phyloP scores from a whole-genome alignment of 768 basidiomycete genomes.

The Termitomyces sp. region DNA sequence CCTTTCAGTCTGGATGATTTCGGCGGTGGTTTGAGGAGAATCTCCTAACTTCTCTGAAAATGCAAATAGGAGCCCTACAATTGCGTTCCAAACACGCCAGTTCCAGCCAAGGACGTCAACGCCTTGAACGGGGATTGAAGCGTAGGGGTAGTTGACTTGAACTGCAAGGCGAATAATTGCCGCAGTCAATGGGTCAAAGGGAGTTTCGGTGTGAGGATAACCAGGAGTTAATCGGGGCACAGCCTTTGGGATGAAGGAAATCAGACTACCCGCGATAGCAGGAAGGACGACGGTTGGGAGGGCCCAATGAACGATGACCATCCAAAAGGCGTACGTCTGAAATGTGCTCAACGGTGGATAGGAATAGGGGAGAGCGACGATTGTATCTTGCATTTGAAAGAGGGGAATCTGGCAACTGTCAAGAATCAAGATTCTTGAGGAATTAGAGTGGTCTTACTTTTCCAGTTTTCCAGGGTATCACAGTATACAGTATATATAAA shows the following conservation, averaged over 20 bases:
- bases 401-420: conserved; percentile 21
- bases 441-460: conserved; percentile 26
- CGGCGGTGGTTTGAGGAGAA: conserved; percentile 34
- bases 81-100: conserved; percentile 51
- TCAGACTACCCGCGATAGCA: conserved; percentile 45
- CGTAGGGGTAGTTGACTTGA: conserved; percentile 52
- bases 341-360: conserved; percentile 46
- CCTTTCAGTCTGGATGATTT: conserved; percentile 22
- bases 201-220: conserved; percentile 17
- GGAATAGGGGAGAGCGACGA: conserved; percentile 24
- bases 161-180: conserved; percentile 60
- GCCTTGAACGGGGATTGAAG: conserved; percentile 25
- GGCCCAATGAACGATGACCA: conserved; percentile 54
- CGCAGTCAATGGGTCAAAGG: conserved; percentile 58
- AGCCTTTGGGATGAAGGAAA: conserved; percentile 52
- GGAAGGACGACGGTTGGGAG: conserved; percentile 60
- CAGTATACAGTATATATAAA: conserved; percentile 40
- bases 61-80: conserved; percentile 55
- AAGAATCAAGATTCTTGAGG: background rate
- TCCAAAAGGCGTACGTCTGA: conserved; percentile 43
- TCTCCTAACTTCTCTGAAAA: conserved; percentile 58
- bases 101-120: conserved; percentile 50
- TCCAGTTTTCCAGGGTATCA: conserved; percentile 49
- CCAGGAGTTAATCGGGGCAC: conserved; percentile 3
- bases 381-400: conserved; percentile 12